These are phyloP conservation scores for Yamadazyma sp. DNA, from an alignment of 805 yeast species.

Conservation along the genomic window DNA sequence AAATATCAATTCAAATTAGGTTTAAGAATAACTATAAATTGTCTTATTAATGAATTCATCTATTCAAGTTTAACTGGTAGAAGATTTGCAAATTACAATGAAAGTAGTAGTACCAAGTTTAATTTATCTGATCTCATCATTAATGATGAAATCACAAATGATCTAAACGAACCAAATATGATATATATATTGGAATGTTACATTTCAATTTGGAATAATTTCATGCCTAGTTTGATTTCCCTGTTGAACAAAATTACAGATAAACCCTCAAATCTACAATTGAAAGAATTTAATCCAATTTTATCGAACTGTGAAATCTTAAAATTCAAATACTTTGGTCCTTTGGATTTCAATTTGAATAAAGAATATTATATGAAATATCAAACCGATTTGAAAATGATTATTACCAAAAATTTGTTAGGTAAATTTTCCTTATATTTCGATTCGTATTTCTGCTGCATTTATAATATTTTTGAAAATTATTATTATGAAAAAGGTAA, in stretches of 20 bases:
- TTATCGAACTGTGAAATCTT: conserved; percentile 1
- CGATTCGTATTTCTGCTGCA: conserved; percentile 30
- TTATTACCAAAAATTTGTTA: neutral
- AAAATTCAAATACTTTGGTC: neutral
- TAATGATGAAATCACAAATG: neutral
- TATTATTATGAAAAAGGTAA: conserved; percentile 28
- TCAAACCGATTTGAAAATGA: neutral
- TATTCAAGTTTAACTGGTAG: conserved; percentile 49
- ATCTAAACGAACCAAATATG: neutral
- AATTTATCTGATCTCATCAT: neutral
- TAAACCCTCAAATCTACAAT: neutral
- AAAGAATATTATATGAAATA: neutral
- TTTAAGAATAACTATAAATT: conserved; percentile 56
- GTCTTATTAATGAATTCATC: conserved; percentile 43
- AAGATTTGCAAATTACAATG: neutral
- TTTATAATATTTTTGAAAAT: conserved; percentile 38
- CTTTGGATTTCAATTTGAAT: neutral
- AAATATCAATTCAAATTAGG: conserved; percentile 39
- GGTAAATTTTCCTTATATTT: conserved; percentile 4
- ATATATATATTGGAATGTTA: conserved; percentile 29
- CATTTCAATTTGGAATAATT: conserved; percentile 26
- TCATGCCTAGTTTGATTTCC: conserved; percentile 10
- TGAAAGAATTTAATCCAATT: neutral
- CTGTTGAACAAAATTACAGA: conserved; percentile 10
- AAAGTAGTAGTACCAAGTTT: neutral